phyloP scores from a whole-genome alignment of 2,329 filamentous ascomycete species.

The Fusarium dimerum region DNA sequence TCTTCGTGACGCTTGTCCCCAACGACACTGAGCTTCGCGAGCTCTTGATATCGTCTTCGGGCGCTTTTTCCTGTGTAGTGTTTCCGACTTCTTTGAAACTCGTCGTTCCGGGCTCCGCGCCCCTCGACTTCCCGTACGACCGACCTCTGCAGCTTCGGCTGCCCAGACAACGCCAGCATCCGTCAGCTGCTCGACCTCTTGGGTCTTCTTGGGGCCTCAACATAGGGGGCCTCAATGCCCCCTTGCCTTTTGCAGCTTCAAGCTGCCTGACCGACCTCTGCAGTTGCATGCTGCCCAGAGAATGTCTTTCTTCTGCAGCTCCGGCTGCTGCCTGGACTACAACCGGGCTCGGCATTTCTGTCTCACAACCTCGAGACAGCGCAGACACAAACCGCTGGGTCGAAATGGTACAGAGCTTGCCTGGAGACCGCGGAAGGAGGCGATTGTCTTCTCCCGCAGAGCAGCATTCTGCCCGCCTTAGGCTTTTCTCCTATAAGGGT shows the following conservation, averaged over 20 bases:
- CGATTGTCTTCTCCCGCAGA: conserved; percentile 2
- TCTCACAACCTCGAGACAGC: conserved; percentile 1
- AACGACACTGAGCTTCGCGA: conserved; percentile 8
- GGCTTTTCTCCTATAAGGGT: conserved; percentile 10
- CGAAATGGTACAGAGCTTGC: conserved; percentile 10
- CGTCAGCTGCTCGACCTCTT: too few species aligned
- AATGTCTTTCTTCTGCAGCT: conserved; percentile 7
- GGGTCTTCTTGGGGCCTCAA: conserved; percentile 1
- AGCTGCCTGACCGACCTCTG: conserved; percentile 13
- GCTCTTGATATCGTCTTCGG: conserved; percentile 11
- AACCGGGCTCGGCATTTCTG: conserved; percentile 1
- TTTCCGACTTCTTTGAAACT: conserved; percentile 4
- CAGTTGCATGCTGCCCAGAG: conserved; percentile 9
- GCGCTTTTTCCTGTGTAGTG: conserved; percentile 3
- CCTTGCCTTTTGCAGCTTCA: conserved; percentile 7
- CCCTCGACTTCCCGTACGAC: conserved; percentile 11
- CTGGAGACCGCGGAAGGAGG: conserved; percentile 8
- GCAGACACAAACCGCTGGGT: conserved; percentile 6
- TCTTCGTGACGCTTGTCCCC: conserved; percentile 1
- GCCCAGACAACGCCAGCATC: not conserved
- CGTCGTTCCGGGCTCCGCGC: conserved; percentile 5
- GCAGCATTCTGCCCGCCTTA: conserved; percentile 5
- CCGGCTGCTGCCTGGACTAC: conserved; percentile 5
- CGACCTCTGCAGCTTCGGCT: conserved; percentile 13
- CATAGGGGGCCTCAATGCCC: not conserved